Base-by-base conservation (phyloP, 1,284 basidiomycete species). In the Trametes sp. region DNA sequence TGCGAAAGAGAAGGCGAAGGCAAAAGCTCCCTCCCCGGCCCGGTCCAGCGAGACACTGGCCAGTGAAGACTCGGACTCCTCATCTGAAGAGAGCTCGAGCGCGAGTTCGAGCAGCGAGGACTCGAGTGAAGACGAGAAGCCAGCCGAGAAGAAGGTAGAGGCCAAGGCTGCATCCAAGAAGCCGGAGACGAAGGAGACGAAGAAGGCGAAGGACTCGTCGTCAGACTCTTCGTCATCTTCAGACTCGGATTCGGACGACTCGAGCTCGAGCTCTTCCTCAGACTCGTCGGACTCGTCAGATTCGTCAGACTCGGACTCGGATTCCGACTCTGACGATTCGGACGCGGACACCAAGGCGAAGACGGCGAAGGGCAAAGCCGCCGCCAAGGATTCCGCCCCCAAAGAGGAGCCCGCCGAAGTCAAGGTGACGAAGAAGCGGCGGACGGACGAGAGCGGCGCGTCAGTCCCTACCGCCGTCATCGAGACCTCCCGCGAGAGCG, bases 401-500 rank as follows among this genome's bases (percentile, higher is more conserved):
- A 10, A 21, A 29, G 24, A 24, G 19, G 48, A 49, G 48, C 48
- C 48, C 3, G 48, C 13, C 7, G 69, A 74, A 10, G 52, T 61
- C 1, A 79, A 76, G 54, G 75, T 79, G 11, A 77, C 79, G 1
- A 91, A 92, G 75, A 92, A 87, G 72, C 86, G 84, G 45, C 84
- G 84, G 59, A 84, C 79, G 2, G 78, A 80, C 35, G 80, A 81
- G 60, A 78, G 74, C 54, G 87, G 87, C 23, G 71, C 77, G 35
- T 81, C 84, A n/a, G 78, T 86, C 8, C 68, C 78, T 8, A 87
- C 84, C 3, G 80, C 82, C 26, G 68, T 67, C 14, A 50, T 62
- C 41, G 62, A 59, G 28, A 67, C 63, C 8, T 52, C 65, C 5
- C 49, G 59, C 28, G 59, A 61, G 54, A 48, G 61, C 64, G 41